Evolutionary conservation across 306 rosid species (phyloP).

Genomic region (cucumber (Cucumis sativus)): Cucumber_9930_V3 NC_026660.2:21541501-21542000

Average conservation of each 20-base stretch:
- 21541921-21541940: slow-evolving; percentile 22
- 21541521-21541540: slow-evolving; percentile 1
- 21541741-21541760: background rate
- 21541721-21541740: background rate
- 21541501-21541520: slow-evolving; percentile 16
- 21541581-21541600: slow-evolving; percentile 35
- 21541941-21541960: background rate
- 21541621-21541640: slow-evolving; percentile 13
- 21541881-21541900: slow-evolving; percentile 25
- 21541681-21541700: background rate
- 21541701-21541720: background rate
- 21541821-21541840: slow-evolving; percentile 49
- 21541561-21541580: slow-evolving; percentile 50
- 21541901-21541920: slow-evolving; percentile 24
- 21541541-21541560: slow-evolving; percentile 26
- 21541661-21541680: slow-evolving; percentile 2
- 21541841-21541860: slow-evolving; percentile 26
- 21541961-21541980: background rate
- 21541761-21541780: background rate
- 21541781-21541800: background rate
- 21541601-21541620: slow-evolving; percentile 25
- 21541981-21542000: too few relatives aligned
- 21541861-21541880: slow-evolving; percentile 51
- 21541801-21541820: background rate
- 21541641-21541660: background rate